Base-by-base conservation (phyloP, 805 yeast species). In the Barnettozyma sp. region DNA sequence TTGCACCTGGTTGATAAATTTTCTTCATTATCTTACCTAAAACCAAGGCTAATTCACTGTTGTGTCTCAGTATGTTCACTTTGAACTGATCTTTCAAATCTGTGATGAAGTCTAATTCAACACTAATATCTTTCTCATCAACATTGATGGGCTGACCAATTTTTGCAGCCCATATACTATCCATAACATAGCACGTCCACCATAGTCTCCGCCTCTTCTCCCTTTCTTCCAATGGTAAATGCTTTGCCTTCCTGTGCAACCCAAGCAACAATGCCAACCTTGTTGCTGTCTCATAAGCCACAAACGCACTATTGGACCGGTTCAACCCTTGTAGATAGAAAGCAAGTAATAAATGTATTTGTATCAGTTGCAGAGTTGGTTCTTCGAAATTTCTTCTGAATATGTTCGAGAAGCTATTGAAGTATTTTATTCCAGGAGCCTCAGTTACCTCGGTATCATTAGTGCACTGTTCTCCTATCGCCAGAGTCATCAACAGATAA, bases 161-260 rank as follows among this genome's bases (percentile, higher is more conserved):
- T 25, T 62, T 55, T 4, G 65, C 60, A n/a, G 60, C 54, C 46
- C 65, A 62, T 16, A 58, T 50, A 15, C 58, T 54, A 33, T 61
- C 64, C 45, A 62, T 48, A 6, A 58, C 50, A 41, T 55, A 60
- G 15, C 58, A 56, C 9, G 68, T 59, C 68, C 68, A 63, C 66
- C 66, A 63, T 4, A 61, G 46, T 31, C 62, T 50, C 39, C 61
- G 54, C 17, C 63, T 45, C 33, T 55, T 54, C 20, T 62, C 59
- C 15, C 46, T 44, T 30, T 58, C 60, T 18, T 39, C 43, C 5
- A 36, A 11, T 11, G 49, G 40, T 11, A 49, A 30, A 10, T 43
- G 40, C 10, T 42, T 39, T 9, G 43, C 37, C 22, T 52, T 54
- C 26, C 55, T 44, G 44, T 62, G 66, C 17, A 58, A 43, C 3